phyloP scores from a whole-genome alignment of 2,329 filamentous ascomycete species.

The Didymella keratinophila region DNA sequence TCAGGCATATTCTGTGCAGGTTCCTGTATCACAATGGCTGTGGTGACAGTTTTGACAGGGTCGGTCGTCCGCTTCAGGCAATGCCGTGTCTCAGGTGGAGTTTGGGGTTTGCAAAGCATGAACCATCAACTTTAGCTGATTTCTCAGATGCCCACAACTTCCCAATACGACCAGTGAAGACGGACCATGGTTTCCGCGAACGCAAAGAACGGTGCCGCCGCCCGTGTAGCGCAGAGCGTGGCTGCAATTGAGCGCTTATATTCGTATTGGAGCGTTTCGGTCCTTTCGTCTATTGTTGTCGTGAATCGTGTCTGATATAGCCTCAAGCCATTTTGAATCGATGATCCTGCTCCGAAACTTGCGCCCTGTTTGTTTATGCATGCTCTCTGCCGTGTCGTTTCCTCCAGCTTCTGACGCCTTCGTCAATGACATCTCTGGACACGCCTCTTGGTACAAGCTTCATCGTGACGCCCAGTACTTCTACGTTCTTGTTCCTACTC shows the following conservation, averaged over 20 bases:
- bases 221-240: not conserved
- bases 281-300: not conserved
- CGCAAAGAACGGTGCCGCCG: not conserved
- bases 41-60: conserved; percentile 25
- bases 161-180: no score
- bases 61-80: conserved; percentile 16
- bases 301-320: not conserved
- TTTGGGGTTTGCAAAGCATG: conserved; percentile 15
- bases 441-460: conserved; percentile 82
- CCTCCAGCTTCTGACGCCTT: conserved; percentile 82
- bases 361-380: conserved; percentile 4
- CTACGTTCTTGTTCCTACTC: conserved; percentile 82
- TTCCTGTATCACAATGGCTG: conserved; percentile 22
- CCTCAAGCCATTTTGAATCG: not conserved
- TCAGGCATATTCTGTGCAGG: conserved; percentile 23
- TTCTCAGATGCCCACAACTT: not conserved
- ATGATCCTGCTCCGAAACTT: not conserved
- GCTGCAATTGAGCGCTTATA: not conserved
- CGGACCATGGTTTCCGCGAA: no score
- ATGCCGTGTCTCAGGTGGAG: conserved; percentile 19
- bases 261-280: not conserved
- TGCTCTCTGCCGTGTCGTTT: conserved; percentile 65
- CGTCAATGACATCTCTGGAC: conserved; percentile 77
- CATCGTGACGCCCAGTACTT: conserved; percentile 82
- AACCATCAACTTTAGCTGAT: conserved; percentile 1